Base-by-base conservation (phyloP, 139 green algal species). In the Chlamydomonas asymmetrica region DNA sequence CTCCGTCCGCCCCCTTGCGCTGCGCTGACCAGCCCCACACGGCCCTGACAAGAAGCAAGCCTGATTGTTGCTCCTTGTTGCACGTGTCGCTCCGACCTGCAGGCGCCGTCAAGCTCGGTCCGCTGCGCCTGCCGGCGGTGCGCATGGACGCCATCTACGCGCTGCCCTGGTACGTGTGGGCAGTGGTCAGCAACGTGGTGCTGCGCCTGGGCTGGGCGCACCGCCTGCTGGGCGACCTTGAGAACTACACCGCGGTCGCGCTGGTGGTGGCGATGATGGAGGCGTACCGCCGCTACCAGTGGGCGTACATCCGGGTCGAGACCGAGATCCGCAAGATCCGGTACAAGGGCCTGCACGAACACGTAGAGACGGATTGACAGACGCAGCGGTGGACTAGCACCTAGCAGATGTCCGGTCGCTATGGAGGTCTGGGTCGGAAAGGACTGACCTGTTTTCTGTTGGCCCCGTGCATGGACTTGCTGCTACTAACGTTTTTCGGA, bases 301-400 rank as follows among this genome's bases (percentile, higher is more conserved):
- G 95, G 95, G 80, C 94, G 34, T 95, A 91, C 75, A 89, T 98
- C 25, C 87, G 95, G 0, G 75, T 98, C 9, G 95, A 98, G 80
- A 91, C 87, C 7, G 93, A 97, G 87, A 70, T 96, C 43, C 82
- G 91, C 29, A 96, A 96, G 85, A 69, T 96, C 23, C 18, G 59
- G 32, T 5, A 52, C n/a, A 69, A 56, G 37, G 6, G 29, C n/a
- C 25, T 22, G 9, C 71, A 69, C 57, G 52, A 56, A 23, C 68
- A 75, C 38, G n/a, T n/a, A n/a, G n/a, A n/a, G n/a, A n/a, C n/a
- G n/a, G n/a, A n/a, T n/a, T n/a, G n/a, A n/a, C n/a, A n/a, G n/a
- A n/a, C n/a, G n/a, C n/a, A n/a, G n/a, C n/a, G n/a, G n/a, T n/a
- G n/a, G n/a, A n/a, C n/a, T n/a, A n/a, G n/a, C n/a, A n/a, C n/a